A percentile compares a stretch with the other conserved stretches of the same genome.
Conservation (phyloP, 768 basidiomycete species). For the Jaapia argillacea region DNA sequence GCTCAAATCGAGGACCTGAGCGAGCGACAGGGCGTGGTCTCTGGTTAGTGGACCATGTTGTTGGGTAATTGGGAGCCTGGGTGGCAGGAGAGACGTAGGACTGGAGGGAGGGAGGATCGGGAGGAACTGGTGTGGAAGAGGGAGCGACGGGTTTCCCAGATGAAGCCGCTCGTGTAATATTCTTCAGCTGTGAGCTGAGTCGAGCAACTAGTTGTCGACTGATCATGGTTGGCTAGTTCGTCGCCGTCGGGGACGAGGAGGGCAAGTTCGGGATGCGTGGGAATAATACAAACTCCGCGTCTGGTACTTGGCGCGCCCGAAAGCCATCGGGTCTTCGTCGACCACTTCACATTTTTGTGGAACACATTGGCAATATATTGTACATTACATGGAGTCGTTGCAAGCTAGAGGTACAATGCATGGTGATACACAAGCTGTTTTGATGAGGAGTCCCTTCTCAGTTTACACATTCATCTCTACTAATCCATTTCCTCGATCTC, state of each 20-base stretch:
- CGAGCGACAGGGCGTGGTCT: constrained; percentile 48
- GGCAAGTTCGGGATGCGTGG: background rate
- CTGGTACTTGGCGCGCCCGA: too few species aligned
- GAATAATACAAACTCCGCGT: too few species aligned
- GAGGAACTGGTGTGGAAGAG: constrained; percentile 4
- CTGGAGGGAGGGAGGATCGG: constrained; percentile 3
- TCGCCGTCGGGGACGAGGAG: background rate
- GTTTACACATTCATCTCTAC: too few species aligned
- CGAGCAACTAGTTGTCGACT: constrained; percentile 16
- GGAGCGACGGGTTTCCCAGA: constrained; percentile 6
- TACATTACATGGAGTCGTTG: too few species aligned
- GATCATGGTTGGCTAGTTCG: constrained; percentile 13
- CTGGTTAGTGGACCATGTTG: constrained; percentile 84
- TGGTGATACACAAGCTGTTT: too few species aligned
- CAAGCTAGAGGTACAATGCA: too few species aligned
- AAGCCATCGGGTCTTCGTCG: too few species aligned
- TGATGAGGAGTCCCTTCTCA: too few species aligned
- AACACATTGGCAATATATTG: too few species aligned
- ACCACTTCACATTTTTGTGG: too few species aligned
- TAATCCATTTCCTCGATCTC: constrained; percentile 69
- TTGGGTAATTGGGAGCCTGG: constrained; percentile 78
- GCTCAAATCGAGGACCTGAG: constrained; percentile 83
- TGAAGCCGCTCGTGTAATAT: constrained; percentile 16
- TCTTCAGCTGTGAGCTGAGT: constrained; percentile 8
- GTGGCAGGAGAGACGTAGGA: constrained; percentile 26